Evolutionary conservation across 108 stramenopile genomes (phyloP).

Genomic region (Chaetoceros tenuissimus): DNA sequence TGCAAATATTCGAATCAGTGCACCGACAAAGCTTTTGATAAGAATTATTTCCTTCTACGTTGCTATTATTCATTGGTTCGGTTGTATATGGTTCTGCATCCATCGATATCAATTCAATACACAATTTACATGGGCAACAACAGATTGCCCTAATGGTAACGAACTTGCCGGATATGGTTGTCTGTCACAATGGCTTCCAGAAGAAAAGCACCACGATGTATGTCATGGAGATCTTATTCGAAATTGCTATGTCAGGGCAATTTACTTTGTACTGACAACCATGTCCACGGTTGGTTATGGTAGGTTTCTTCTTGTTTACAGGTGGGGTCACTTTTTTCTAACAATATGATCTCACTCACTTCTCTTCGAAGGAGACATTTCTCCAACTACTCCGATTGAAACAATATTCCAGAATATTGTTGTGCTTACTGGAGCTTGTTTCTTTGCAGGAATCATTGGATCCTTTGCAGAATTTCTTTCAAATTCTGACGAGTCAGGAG

Average conservation of each 20-base stretch:
- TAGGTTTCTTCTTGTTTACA: not conserved
- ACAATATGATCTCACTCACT: not conserved
- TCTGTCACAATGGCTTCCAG: conserved; percentile 23
- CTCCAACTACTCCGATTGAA: conserved; percentile 32
- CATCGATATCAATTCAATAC: conserved; percentile 37
- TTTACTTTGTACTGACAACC: conserved; percentile 41
- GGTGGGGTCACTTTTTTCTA: not conserved
- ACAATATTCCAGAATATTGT: conserved; percentile 34
- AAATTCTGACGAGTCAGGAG: conserved; percentile 23
- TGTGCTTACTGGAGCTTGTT: conserved; percentile 36
- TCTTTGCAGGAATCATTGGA: conserved; percentile 34
- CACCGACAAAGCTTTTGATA: conserved; percentile 17
- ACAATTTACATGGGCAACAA: conserved; percentile 43
- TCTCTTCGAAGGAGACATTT: conserved; percentile 28
- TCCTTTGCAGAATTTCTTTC: conserved; percentile 19
- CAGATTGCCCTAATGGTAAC: conserved; percentile 31
- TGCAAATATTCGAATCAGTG: conserved; percentile 19
- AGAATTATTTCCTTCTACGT: conserved; percentile 25
- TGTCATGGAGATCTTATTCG: conserved; percentile 24
- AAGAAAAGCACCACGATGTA: conserved; percentile 32
- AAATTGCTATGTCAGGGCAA: conserved; percentile 31
- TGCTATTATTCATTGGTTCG: conserved; percentile 39
- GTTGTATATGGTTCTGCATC: conserved; percentile 53
- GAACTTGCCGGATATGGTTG: conserved; percentile 14
- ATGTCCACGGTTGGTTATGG: conserved; percentile 41